These are phyloP conservation scores for Corylus avellana DNA, from an alignment of 306 rosid species.

Conservation along the genomic window DNA sequence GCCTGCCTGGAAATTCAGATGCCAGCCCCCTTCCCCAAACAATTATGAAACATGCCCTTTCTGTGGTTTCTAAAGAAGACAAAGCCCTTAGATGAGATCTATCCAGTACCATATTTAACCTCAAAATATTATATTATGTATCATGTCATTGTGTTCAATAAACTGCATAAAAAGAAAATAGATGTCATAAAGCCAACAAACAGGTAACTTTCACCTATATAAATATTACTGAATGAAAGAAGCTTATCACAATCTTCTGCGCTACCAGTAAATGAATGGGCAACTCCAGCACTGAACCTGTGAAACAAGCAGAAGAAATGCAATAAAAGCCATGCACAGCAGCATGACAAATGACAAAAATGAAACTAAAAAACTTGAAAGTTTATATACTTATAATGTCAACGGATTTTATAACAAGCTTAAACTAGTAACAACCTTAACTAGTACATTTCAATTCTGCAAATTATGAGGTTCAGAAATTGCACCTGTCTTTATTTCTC, in stretches of 20 bases:
- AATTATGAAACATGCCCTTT: neutral
- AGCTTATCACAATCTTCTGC: constrained; percentile 76
- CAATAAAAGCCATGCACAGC: constrained; percentile 11
- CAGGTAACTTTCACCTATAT: constrained; percentile 57
- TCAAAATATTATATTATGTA: neutral
- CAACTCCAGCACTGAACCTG: constrained; percentile 81
- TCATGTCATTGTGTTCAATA: neutral
- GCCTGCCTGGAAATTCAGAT: neutral
- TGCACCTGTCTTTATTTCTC: constrained; percentile 69
- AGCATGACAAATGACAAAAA: constrained; percentile 20
- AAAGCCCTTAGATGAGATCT: constrained; percentile 9
- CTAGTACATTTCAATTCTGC: constrained; percentile 15
- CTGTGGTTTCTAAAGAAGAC: neutral
- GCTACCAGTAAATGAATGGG: constrained; percentile 91
- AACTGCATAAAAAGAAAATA: neutral
- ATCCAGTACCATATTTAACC: constrained; percentile 5
- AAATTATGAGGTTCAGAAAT: constrained; percentile 18
- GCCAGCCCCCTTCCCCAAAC: neutral
- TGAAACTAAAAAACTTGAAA: constrained; percentile 1
- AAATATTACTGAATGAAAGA: constrained; percentile 72
- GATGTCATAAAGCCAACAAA: constrained; percentile 22
- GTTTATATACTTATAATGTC: neutral
- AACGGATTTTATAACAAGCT: constrained; percentile 15
- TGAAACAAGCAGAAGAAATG: constrained; percentile 24
- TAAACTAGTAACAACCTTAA: constrained; percentile 8